Base-by-base conservation (phyloP, 331 rosid genomes). In the Dryas integrifolia region DNA sequence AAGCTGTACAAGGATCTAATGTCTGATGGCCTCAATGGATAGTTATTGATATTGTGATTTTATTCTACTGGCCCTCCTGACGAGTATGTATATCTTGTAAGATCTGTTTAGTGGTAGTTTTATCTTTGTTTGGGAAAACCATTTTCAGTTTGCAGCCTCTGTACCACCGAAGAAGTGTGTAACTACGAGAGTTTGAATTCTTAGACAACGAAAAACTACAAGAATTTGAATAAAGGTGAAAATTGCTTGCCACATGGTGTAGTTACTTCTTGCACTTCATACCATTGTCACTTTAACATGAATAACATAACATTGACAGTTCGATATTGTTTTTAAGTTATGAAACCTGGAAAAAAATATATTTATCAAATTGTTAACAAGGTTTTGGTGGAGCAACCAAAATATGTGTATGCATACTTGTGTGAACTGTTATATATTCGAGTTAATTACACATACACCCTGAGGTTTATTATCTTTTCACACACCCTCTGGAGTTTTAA, bases 41-140 rank as follows among this genome's bases (percentile, higher is more conserved):
- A 49, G 57, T 39, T 10, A n/a, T 41, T 45, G 24, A 16, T 45
- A 45, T 13, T 58, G 10, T 16, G 62, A 50, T 60, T 73, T 58
- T 58, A 50, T 61, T 52, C 24, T 21, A 21, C 46, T 52, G 81
- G 76, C 76, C 73, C 70, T 74, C 76, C 69, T 21, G 69, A 67
- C 41, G 11, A 66, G 57, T 21, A 9, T 84, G 79, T 62, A 74
- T 74, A 84, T 84, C 69, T 51, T 77, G 68, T 62, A 73, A 81
- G 61, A 75, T 80, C 16, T 58, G 48, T 44, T 79, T 67, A 41
- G 72, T 45, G 67, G 67, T 60, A 52, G 65, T 14, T 41, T 79
- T 11, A 18, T 61, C 35, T 72, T 21, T 21, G 24, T 21, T 21
- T 21, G 24, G 1, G 24, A 21, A 21, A 21, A 21, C 24, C 40